Evolutionary conservation across 768 basidiomycete species (phyloP).

Genomic region (Daedalea quercina): DNA sequence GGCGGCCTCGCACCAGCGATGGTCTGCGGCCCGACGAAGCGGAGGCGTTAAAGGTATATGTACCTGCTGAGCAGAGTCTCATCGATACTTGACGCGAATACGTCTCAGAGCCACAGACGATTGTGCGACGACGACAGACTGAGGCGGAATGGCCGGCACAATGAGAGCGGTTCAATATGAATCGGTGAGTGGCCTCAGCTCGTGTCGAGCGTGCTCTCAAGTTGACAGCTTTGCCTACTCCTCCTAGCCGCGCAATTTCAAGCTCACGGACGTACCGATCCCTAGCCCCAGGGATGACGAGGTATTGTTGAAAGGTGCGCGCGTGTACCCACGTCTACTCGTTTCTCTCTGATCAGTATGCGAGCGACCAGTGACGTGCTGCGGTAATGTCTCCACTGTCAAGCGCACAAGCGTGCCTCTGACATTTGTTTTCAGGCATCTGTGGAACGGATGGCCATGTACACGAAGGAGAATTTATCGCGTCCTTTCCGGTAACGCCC

Average conservation of each 20-base stretch:
- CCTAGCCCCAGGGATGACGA: slow-evolving; percentile 63
- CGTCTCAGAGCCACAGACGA: slow-evolving; percentile 1
- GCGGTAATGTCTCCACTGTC: slow-evolving; percentile 3
- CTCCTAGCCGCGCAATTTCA: slow-evolving; percentile 65
- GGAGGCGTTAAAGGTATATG: background rate
- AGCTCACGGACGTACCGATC: slow-evolving; percentile 60
- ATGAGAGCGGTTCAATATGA: slow-evolving; percentile 16
- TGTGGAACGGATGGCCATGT: slow-evolving; percentile 68
- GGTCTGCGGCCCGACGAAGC: no score
- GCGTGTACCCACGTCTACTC: background rate
- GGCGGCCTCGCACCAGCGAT: no score
- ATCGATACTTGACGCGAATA: no score
- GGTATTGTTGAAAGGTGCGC: slow-evolving; percentile 63
- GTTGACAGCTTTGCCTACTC: background rate
- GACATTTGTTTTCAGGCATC: slow-evolving; percentile 33
- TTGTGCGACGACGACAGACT: background rate
- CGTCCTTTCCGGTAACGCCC: slow-evolving; percentile 54
- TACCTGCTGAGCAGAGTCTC: no score
- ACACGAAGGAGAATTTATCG: slow-evolving; percentile 60
- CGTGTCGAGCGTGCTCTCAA: no score
- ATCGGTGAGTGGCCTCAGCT: slow-evolving; percentile 2
- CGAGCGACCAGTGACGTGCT: slow-evolving; percentile 1
- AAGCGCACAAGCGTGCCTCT: background rate
- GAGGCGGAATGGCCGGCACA: background rate
- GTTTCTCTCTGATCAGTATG: background rate